Percentiles rank a stretch among this genome's conserved stretches.
Evolutionary conservation across 805 yeast genomes (phyloP).

Genomic region (Pichia occidentalis): DNA sequence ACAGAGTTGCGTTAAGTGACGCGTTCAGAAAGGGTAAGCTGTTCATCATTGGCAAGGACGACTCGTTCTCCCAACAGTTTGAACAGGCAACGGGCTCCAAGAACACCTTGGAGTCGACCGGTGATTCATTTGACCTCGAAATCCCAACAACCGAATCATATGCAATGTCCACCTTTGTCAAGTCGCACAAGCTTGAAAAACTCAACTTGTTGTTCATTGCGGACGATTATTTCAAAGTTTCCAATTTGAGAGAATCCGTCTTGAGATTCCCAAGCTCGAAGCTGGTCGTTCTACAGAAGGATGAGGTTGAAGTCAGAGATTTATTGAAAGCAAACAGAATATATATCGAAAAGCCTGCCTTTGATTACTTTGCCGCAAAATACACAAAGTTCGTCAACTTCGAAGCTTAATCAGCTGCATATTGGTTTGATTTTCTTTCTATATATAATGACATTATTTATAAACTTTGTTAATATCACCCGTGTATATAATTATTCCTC

Average conservation of each 20-base stretch:
- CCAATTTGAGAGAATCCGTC: constrained; percentile 57
- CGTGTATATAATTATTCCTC: no score
- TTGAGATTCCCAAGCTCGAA: constrained; percentile 41
- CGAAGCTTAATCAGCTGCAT: not conserved
- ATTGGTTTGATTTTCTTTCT: not conserved
- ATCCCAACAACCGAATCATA: constrained; percentile 26
- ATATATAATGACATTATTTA: no score
- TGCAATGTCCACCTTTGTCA: constrained; percentile 33
- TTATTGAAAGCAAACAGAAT: constrained; percentile 72
- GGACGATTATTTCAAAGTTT: constrained; percentile 35
- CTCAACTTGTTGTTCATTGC: constrained; percentile 65
- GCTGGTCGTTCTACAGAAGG: constrained; percentile 64
- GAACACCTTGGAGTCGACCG: constrained; percentile 14
- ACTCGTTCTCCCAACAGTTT: constrained; percentile 11
- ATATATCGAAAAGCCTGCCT: constrained; percentile 64
- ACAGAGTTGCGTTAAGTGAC: constrained; percentile 75
- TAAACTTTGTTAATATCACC: no score
- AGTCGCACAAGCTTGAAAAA: constrained; percentile 41
- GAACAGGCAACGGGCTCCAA: constrained; percentile 7
- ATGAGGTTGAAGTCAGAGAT: constrained; percentile 78
- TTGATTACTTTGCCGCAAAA: constrained; percentile 48
- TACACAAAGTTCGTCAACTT: constrained; percentile 19
- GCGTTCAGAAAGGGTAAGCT: constrained; percentile 72
- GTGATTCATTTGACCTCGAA: constrained; percentile 27
- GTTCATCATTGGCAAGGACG: constrained; percentile 55